Conservation (phyloP, 768 basidiomycete genomes). For the Terana coerulea region DNA sequence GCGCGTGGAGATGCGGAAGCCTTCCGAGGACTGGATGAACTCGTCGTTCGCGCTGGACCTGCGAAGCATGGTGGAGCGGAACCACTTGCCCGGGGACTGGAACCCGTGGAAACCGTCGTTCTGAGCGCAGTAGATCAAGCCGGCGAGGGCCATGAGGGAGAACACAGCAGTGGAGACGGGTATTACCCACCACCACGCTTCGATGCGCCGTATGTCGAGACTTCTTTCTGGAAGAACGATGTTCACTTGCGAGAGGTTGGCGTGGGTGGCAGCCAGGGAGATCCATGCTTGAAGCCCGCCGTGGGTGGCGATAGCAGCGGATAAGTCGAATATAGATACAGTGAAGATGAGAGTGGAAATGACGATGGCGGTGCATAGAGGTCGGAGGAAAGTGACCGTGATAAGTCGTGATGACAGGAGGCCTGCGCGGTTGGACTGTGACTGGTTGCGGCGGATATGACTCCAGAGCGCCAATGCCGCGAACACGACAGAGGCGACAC, state of each 20-base stretch:
- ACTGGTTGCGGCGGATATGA: conserved; percentile 14
- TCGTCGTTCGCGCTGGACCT: conserved; percentile 5
- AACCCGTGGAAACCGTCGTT: conserved; percentile 12
- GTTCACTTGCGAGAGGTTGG: conserved; percentile 16
- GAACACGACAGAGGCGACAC: conserved; percentile 37
- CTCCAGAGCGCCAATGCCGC: conserved; percentile 33
- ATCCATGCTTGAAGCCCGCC: conserved; percentile 20
- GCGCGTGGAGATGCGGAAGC: conserved; percentile 14
- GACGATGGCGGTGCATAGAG: conserved; percentile 17
- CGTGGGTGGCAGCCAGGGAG: conserved; percentile 20
- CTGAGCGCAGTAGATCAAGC: conserved; percentile 9
- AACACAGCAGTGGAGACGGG: conserved; percentile 13
- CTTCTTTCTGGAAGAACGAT: conserved; percentile 8
- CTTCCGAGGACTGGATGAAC: conserved; percentile 14
- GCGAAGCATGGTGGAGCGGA: conserved; percentile 12
- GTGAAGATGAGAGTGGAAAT: conserved; percentile 14
- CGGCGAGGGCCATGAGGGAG: conserved; percentile 3
- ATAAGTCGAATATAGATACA: conserved; percentile 17
- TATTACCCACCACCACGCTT: conserved; percentile 17
- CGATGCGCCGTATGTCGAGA: conserved; percentile 7
- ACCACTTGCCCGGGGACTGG: conserved; percentile 14
- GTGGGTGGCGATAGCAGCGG: conserved; percentile 11
- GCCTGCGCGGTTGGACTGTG: conserved; percentile 5
- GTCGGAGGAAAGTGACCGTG: conserved; percentile 22
- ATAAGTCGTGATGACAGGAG: conserved; percentile 13